Evolutionary conservation across 768 basidiomycete genomes (phyloP).

Genomic region (Suillus occidentalis): DNA sequence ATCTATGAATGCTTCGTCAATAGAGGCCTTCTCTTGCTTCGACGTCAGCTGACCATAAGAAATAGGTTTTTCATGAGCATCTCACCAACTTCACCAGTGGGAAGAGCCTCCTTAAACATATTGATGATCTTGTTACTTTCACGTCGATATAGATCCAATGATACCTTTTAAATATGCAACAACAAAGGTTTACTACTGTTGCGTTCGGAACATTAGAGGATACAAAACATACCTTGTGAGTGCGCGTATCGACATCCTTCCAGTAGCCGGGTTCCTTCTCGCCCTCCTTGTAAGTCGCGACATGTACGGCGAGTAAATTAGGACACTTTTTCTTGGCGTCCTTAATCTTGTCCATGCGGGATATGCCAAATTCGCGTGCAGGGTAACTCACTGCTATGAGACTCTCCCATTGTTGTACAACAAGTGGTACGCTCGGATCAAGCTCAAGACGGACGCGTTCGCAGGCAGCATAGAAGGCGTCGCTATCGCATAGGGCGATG

Average conservation of each 20-base stretch:
- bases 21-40: constrained; percentile 86
- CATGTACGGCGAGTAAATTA: constrained; percentile 81
- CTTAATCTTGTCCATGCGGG: constrained; percentile 81
- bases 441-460: constrained; percentile 81
- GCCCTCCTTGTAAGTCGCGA: constrained; percentile 91
- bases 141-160: constrained; percentile 87
- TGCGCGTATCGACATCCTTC: constrained; percentile 83
- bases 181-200: neutral
- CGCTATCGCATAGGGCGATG: constrained; percentile 88
- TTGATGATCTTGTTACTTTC: constrained; percentile 87
- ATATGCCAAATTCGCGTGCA: constrained; percentile 89
- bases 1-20: constrained; percentile 97
- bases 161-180: constrained; percentile 61
- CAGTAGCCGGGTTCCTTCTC: constrained; percentile 87
- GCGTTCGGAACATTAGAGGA: constrained; percentile 1
- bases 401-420: constrained; percentile 85
- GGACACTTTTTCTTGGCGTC: constrained; percentile 89
- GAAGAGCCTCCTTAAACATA: constrained; percentile 78
- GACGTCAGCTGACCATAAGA: constrained; percentile 1
- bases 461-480: constrained; percentile 82
- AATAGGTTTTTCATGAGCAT: neutral
- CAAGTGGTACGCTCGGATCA: constrained; percentile 62
- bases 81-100: constrained; percentile 80
- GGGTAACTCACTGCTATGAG: constrained; percentile 96
- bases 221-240: constrained; percentile 74